Base-by-base conservation (phyloP, 1,139 yeast species). In the Sugiyamaella grinbergsii region DNA sequence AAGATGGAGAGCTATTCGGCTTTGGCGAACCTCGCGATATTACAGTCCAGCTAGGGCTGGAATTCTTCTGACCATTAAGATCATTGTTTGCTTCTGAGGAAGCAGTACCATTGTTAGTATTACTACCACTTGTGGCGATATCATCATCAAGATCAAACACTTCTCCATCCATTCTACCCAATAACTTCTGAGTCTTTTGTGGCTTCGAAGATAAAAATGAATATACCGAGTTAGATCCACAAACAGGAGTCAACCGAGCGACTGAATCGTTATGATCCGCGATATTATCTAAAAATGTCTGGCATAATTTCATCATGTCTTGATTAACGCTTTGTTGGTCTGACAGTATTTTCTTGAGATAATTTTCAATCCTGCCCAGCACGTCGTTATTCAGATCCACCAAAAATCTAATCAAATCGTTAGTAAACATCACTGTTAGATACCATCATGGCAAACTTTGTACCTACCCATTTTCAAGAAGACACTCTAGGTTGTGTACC, bases 401-500 rank as follows among this genome's bases (percentile, higher is more conserved):
- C 51, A 64, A 52, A 37, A 59, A 58, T 15, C 57, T 60, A 36
- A 5, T 11, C 16, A 2, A 29, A 10, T 10, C 8, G 40, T 39
- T 40, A 44, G 49, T 42, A 18, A 15, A 13, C 13, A 29, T 29
- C 4, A 11, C 8, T n/a, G 6, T 4, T 23, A 22, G 5, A 11
- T 5, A 15, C 40, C 28, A 36, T 3, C 45, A 4, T n/a, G n/a
- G n/a, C n/a, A n/a, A n/a, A n/a, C 20, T 8, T 32, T 31, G 13
- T 26, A 51, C 59, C 32, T 40, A 61, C 55, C 65, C 63, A 58
- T 85, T 87, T 53, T 81, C 78, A 42, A 89, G 69, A 20, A 87
- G 64, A 4, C 80, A 65, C 36, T 83, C 90, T 54, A 87, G 67
- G 62, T 89, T 88, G 57, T 79, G 77, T 58, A 78, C 81, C 13